These are phyloP conservation scores for Pseudogymnoascus sp. DNA, from an alignment of 2,329 filamentous ascomycete species.

Conservation along the genomic window DNA sequence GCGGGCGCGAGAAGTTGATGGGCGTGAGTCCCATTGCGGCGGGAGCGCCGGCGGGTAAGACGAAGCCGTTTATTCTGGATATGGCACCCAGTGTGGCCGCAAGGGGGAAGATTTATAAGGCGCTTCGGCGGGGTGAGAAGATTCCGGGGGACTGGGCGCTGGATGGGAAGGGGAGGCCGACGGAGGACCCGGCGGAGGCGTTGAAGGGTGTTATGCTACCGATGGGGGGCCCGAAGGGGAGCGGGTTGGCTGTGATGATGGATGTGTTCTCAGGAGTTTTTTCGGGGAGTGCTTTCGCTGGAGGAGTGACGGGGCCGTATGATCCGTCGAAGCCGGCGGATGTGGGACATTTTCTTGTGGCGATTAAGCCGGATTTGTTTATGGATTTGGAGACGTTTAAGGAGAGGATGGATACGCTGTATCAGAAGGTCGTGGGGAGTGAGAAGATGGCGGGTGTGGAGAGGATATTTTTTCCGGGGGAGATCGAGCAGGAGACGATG, in stretches of 20 bases:
- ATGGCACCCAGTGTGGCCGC: constrained; percentile 65
- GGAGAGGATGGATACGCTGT: constrained; percentile 47
- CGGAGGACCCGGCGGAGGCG: constrained; percentile 62
- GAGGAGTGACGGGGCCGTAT: constrained; percentile 68
- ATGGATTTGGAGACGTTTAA: constrained; percentile 62
- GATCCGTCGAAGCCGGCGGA: constrained; percentile 59
- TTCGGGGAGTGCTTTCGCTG: constrained; percentile 70
- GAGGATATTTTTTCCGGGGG: constrained; percentile 52
- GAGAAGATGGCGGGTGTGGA: constrained; percentile 49
- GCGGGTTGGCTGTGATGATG: constrained; percentile 74
- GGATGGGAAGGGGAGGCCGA: constrained; percentile 58
- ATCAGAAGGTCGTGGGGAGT: constrained; percentile 43
- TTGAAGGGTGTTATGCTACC: constrained; percentile 74
- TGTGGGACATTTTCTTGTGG: constrained; percentile 66
- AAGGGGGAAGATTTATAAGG: constrained; percentile 66
- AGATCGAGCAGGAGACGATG: constrained; percentile 50
- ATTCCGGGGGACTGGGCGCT: constrained; percentile 69
- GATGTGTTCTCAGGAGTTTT: constrained; percentile 76
- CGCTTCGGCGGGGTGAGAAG: constrained; percentile 55
- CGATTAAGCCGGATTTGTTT: constrained; percentile 67
- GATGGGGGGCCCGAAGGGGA: constrained; percentile 79
- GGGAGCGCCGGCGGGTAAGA: constrained; percentile 58
- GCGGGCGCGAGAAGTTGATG: constrained; percentile 25
- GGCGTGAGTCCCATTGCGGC: constrained; percentile 36
- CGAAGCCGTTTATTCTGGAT: constrained; percentile 61